Conservation (phyloP, 192 early-diverging fungal genomes). For the Glomus cerebriforme region DNA sequence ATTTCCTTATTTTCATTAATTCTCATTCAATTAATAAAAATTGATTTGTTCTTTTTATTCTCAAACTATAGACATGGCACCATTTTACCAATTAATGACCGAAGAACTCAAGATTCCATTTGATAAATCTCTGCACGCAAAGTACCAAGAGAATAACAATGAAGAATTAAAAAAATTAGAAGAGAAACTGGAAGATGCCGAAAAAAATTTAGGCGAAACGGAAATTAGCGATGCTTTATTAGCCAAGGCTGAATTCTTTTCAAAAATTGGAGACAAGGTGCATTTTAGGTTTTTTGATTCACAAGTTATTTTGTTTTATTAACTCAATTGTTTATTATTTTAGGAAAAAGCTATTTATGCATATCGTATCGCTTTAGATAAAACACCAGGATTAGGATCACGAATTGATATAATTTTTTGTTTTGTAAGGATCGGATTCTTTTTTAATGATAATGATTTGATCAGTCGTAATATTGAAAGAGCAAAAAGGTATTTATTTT, state of each 20-base stretch:
- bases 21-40: not conserved
- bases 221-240: conserved; percentile 84
- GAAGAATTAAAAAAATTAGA: conserved; percentile 78
- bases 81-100: conserved; percentile 67
- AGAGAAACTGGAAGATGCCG: conserved; percentile 84
- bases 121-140: conserved; percentile 53
- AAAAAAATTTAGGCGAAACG: conserved; percentile 93
- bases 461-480: conserved; percentile 83
- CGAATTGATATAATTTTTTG: conserved; percentile 95
- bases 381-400: conserved; percentile 87
- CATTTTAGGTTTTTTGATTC: not conserved
- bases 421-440: conserved; percentile 91
- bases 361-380: conserved; percentile 82
- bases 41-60: not conserved
- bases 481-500: conserved; percentile 60
- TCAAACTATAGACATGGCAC: conserved; percentile 75
- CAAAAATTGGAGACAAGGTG: conserved; percentile 95
- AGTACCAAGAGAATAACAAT: conserved; percentile 72
- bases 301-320: not conserved
- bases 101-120: conserved; percentile 64
- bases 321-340: not conserved
- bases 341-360: conserved; percentile 87
- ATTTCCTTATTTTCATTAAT: not conserved
- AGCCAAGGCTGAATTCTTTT: conserved; percentile 86
- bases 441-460: conserved; percentile 81